A percentile compares a stretch with the other conserved stretches of the same genome.
These are phyloP conservation scores for Tubosaeta brunneosetosa DNA, from an alignment of 768 basidiomycete species.

Conservation along the genomic window DNA sequence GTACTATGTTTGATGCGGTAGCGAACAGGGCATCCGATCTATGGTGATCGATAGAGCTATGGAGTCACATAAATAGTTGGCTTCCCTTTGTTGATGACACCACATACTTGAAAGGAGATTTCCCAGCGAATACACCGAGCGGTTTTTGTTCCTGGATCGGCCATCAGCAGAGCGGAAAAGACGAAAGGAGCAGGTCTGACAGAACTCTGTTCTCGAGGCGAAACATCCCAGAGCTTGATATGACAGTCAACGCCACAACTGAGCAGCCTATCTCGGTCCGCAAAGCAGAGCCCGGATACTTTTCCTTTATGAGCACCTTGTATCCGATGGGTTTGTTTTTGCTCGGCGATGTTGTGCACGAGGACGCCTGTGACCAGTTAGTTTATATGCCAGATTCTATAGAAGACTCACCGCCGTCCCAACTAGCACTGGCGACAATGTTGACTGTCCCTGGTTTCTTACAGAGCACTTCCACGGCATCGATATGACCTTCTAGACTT, in stretches of 20 bases:
- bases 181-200: slow-evolving; percentile 26
- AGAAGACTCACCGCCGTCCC: slow-evolving; percentile 80
- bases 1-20: slow-evolving; percentile 88
- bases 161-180: slow-evolving; percentile 3
- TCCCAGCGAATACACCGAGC: slow-evolving; percentile 74
- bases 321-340: slow-evolving; percentile 50
- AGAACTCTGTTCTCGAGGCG: slow-evolving; percentile 33
- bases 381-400: neutral
- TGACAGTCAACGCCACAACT: slow-evolving; percentile 82
- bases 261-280: slow-evolving; percentile 55
- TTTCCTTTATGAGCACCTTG: slow-evolving; percentile 80
- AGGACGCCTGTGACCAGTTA: slow-evolving; percentile 58
- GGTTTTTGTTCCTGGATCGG: slow-evolving; percentile 45
- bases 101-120: slow-evolving; percentile 85
- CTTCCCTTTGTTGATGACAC: neutral
- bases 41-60: slow-evolving; percentile 92
- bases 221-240: slow-evolving; percentile 75
- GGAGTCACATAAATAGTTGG: neutral
- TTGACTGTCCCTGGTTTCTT: slow-evolving; percentile 70
- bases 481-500: slow-evolving; percentile 86
- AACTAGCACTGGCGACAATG: slow-evolving; percentile 85
- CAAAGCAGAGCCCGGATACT: slow-evolving; percentile 77
- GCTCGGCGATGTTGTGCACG: slow-evolving; percentile 70
- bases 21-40: slow-evolving; percentile 85
- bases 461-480: slow-evolving; percentile 85